Evolutionary conservation across 805 yeast species (phyloP).

Genomic region (Hanseniaspora jakobsenii): DNA sequence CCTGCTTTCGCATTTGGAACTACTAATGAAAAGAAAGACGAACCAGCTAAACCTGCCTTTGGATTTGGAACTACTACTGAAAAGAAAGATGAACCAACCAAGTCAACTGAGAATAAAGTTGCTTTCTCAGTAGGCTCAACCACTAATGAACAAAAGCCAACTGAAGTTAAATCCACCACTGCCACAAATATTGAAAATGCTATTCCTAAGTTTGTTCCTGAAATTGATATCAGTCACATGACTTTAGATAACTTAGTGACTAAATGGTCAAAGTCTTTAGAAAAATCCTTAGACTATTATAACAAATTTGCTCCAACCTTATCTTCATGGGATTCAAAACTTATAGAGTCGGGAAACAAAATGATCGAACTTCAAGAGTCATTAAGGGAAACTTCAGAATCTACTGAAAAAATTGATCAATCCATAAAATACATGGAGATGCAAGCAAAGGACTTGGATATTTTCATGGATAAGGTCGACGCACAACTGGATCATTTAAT

Average conservation of each 20-base stretch:
- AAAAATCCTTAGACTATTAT: constrained; percentile 62
- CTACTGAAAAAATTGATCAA: constrained; percentile 78
- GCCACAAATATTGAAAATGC: constrained; percentile 36
- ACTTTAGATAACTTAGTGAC: constrained; percentile 85
- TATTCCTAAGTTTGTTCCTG: constrained; percentile 38
- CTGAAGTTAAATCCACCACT: constrained; percentile 14
- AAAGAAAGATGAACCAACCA: too few relatives aligned
- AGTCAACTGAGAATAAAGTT: too few relatives aligned
- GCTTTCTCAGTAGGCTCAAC: constrained; percentile 20
- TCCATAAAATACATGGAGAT: constrained; percentile 72
- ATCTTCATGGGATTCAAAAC: constrained; percentile 71
- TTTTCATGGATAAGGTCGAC: constrained; percentile 70
- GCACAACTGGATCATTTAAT: constrained; percentile 14
- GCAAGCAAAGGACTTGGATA: constrained; percentile 86
- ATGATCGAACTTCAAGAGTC: constrained; percentile 45
- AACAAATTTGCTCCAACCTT: constrained; percentile 62
- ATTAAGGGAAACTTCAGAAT: constrained; percentile 29
- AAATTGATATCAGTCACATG: constrained; percentile 73
- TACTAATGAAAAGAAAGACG: constrained; percentile 13
- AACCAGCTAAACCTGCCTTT: constrained; percentile 15
- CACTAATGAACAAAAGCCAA: background rate
- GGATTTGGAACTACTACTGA: constrained; percentile 21
- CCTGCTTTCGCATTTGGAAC: constrained; percentile 17
- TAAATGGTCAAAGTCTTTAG: constrained; percentile 82
- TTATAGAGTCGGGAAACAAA: constrained; percentile 77